These are phyloP conservation scores for Citrus sinensis DNA, from an alignment of 345 rosid genomes.

Conservation along the genomic window DNA sequence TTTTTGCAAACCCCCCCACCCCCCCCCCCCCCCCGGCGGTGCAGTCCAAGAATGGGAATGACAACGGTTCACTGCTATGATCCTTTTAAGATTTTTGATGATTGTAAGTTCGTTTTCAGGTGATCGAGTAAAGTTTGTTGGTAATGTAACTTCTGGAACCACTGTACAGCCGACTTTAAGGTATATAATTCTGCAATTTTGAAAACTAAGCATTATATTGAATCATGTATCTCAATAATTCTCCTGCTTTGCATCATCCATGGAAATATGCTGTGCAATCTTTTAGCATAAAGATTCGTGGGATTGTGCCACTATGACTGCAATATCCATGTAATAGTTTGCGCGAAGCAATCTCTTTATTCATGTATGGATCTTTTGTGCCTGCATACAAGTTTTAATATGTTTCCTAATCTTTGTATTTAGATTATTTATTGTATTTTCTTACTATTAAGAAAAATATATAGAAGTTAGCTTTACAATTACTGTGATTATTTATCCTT, in stretches of 20 bases:
- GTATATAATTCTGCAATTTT: slow-evolving; percentile 26
- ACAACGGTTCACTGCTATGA: not conserved
- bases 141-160: slow-evolving; percentile 47
- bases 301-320: not conserved
- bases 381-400: not conserved
- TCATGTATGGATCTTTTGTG: not conserved
- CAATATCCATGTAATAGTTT: not conserved
- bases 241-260: not conserved
- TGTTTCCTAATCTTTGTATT: not conserved
- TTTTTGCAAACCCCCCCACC: not conserved
- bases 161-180: slow-evolving; percentile 48
- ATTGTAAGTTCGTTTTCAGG: slow-evolving; percentile 50
- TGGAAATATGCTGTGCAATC: not conserved
- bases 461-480: not conserved
- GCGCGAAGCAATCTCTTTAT: no score
- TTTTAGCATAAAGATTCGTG: not conserved
- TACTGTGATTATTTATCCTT: not conserved
- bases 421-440: not conserved
- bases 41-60: not conserved
- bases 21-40: accelerated
- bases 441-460: not conserved
- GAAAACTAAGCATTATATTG: not conserved
- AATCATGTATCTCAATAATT: not conserved
- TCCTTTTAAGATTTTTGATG: slow-evolving; percentile 15
- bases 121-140: slow-evolving; percentile 80